Base-by-base conservation (phyloP, 106 monocot species). In the Apostasia shenzhenica region DNA sequence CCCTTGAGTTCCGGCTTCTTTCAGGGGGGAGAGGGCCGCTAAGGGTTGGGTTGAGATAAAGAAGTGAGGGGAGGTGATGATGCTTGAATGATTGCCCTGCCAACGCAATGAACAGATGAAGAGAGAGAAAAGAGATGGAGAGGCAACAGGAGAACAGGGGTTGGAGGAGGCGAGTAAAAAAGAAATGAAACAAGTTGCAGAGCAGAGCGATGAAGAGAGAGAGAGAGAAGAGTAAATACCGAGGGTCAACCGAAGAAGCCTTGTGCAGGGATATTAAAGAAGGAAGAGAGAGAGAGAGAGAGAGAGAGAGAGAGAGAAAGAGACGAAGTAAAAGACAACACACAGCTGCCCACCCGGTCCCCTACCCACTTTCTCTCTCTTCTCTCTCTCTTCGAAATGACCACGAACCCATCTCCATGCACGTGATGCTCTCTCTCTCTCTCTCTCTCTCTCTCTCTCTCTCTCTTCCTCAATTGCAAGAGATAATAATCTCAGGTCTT, bases 81-180 rank as follows among this genome's bases (percentile, higher is more conserved):
- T 59, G 59, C 59, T 40, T 37, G 41, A 59, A 59, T 59, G 59
- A 59, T 59, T 59, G 41, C 59, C 41, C 59, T 59, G 59, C 40
- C 26, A 26, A 26, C 26, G 26, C 26, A 26, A 26, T 59, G 59
- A 39, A 56, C 13, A 39, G 59, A 39, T 37, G 41, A n/a, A 40
- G 59, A 59, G 2, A n/a, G 40, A 40, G 59, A 59, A 41, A 39
- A 41, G 41, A 59, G 37, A 40, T 37, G 41, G 59, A 39, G 8
- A 41, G 59, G 37, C 59, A 59, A 41, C 59, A 2, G 2, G 39
- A 6, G 59, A 37, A 59, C 26, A 26, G 26, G 26, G 26, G 26
- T 26, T 26, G 26, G 26, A 26, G 26, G 26, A 26, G 26, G 26
- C 26, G 26, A 26, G 26, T 26, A 26, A 26, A 26, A 26, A 26